Evolutionary conservation across 345 rosid species (phyloP), one percentile per base, ranked within the genome.

Genomic region (Brassica incana): DNA sequence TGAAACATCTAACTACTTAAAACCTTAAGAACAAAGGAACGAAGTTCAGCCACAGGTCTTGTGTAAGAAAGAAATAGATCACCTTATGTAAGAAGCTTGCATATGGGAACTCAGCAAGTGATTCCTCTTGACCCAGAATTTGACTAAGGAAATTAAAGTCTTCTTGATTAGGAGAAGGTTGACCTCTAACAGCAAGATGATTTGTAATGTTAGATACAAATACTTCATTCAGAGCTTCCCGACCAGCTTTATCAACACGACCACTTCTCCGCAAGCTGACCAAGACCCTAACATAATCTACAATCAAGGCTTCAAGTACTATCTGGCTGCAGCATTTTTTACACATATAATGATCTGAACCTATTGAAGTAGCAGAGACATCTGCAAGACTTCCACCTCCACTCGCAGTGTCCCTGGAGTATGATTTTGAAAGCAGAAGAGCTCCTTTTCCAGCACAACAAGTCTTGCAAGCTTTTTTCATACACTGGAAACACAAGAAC

Each of bases 401-500:
- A 70, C 88, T 85, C 7, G 75, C 77, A 66, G 85, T 72, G 56
- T 93, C 97, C 87, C 90, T 88, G 15, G 84, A 82, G 84, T 77
- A 80, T 76, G 80, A 80, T 60, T 71, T 86, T 35, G 85, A 69
- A 69, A 93, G 88, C 78, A 93, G 84, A 73, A 91, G 88, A 83
- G 97, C 97, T 78, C 99, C 98, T 80, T 73, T 91, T 73, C 99
- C 99, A 20, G 93, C 94, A 81, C 92, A 93, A 78, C 99, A 95
- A 84, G 82, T 77, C 86, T 85, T 88, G 78, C 99, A 95, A 70
- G 89, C 95, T 72, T 87, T 91, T 80, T 87, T 91, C 80, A 73
- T 74, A 72, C 98, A 95, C 66, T 86, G 88, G 76, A 84, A 88
- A 75, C 98, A 95, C 69, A 82, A 58, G 75, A 92, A 84, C 65